These are phyloP conservation scores for Picochlorum sp. DNA, from an alignment of 139 green algal species.

Conservation along the genomic window DNA sequence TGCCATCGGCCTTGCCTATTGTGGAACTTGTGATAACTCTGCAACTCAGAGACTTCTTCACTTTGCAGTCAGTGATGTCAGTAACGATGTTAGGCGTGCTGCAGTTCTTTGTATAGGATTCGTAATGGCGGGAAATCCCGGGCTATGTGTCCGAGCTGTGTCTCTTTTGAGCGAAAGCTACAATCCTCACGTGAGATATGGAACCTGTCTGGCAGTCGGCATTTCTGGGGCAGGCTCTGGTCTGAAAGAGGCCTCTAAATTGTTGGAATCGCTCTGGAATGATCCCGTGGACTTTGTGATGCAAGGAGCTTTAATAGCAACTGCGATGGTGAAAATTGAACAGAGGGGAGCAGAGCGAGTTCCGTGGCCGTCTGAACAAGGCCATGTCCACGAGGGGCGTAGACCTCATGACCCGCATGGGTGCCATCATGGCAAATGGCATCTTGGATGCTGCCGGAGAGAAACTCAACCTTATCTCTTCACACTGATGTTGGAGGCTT, in stretches of 20 bases:
- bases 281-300: slow-evolving; percentile 1
- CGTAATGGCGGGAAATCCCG: slow-evolving; percentile 73
- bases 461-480: slow-evolving; percentile 84
- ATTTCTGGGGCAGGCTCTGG: slow-evolving; percentile 84
- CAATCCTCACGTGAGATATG: slow-evolving; percentile 91
- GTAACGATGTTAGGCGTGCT: slow-evolving; percentile 89
- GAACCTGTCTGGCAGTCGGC: slow-evolving; percentile 93
- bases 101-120: slow-evolving; percentile 89
- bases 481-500: slow-evolving; percentile 60
- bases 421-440: slow-evolving; percentile 87
- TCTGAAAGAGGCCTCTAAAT: slow-evolving; percentile 55
- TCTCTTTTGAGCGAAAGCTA: slow-evolving; percentile 88
- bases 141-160: slow-evolving; percentile 90
- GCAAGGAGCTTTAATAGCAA: slow-evolving; percentile 87
- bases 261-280: slow-evolving; percentile 80
- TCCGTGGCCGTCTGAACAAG: slow-evolving; percentile 75
- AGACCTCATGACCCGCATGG: slow-evolving; percentile 77
- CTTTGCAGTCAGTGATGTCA: slow-evolving; percentile 92
- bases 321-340: slow-evolving; percentile 82
- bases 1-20: slow-evolving; percentile 87
- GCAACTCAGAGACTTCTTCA: slow-evolving; percentile 94
- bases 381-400: slow-evolving; percentile 86
- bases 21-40: slow-evolving; percentile 87
- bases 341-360: slow-evolving; percentile 57
- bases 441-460: slow-evolving; percentile 89